Conservation (phyloP, 805 yeast species). For the Hanseniaspora pseudoguilliermondii region DNA sequence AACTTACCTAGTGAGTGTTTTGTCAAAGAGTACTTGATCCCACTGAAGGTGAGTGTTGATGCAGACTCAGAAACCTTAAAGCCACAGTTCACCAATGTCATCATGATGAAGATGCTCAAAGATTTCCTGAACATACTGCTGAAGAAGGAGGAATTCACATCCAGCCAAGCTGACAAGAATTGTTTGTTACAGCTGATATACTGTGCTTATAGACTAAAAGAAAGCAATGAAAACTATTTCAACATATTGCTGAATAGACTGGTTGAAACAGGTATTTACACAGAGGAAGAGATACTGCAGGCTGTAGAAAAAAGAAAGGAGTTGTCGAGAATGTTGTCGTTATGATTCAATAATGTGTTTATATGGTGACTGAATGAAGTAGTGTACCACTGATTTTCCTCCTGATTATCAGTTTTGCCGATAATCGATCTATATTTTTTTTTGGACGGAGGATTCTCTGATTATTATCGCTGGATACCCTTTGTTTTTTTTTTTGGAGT, state of each 20-base stretch:
- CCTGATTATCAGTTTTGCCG: neutral
- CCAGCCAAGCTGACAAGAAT: slow-evolving; percentile 41
- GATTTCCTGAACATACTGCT: slow-evolving; percentile 25
- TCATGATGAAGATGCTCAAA: slow-evolving; percentile 26
- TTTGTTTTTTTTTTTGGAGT: too few species aligned
- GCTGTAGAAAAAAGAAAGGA: slow-evolving; percentile 26
- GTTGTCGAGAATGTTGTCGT: slow-evolving; percentile 17
- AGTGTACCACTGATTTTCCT: too few species aligned
- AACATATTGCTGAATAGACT: slow-evolving; percentile 23
- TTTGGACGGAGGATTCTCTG: too few species aligned
- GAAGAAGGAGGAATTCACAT: slow-evolving; percentile 20
- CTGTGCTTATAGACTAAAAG: slow-evolving; percentile 72
- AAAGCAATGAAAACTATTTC: slow-evolving; percentile 25
- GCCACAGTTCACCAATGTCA: slow-evolving; percentile 8
- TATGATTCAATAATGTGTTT: neutral
- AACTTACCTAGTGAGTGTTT: slow-evolving; percentile 15
- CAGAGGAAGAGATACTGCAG: slow-evolving; percentile 17
- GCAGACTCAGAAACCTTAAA: slow-evolving; percentile 23
- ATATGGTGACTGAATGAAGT: too few species aligned
- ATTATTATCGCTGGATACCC: too few species aligned
- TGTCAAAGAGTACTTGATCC: slow-evolving; percentile 1
- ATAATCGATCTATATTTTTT: too few species aligned
- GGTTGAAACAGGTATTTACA: slow-evolving; percentile 19
- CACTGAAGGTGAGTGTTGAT: slow-evolving; percentile 7
- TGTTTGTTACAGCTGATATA: slow-evolving; percentile 71